Base-by-base conservation (phyloP, 305 asterid species). In the Solanum aculeatissimum region DNA sequence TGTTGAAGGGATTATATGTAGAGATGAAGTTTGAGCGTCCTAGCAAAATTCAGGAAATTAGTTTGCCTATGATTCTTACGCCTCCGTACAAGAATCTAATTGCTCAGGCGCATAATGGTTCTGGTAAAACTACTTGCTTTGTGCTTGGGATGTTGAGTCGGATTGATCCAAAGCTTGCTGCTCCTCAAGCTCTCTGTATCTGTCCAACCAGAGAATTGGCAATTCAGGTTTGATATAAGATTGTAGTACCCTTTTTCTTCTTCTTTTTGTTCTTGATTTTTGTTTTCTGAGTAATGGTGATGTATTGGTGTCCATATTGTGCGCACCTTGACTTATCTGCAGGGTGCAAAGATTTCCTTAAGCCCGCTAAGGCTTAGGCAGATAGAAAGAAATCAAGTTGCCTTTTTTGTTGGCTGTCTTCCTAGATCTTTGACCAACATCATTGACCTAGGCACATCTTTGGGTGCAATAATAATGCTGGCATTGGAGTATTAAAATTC, bases 131-230 rank as follows among this genome's bases (percentile, higher is more conserved):
- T 23, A 96, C 99, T 29, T 96, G 99, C 87, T 96, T 96, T 75
- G 97, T 93, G 75, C 98, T 96, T 70, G 99, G 99, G 13, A 96
- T 96, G 99, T 83, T 96, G 95, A 93, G 98, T 89, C 97, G 99
- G 9, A 88, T 95, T 42, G 95, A 95, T 85, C 95, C 98, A 8
- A 94, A 84, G 27, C 45, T 88, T 54, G 58, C 2, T 83, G 95
- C 91, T 54, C 98, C 98, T 23, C 99, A 96, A 85, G 98, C 99
- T 82, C 98, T 96, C 47, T 96, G 99, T 82, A 95, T 96, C 81
- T 96, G 98, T 86, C 99, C 99, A 84, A 96, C 99, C 2, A 89
- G 99, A 84, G 99, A 96, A 91, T 85, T 95, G 83, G 98, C 98
- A 47, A 96, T 92, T 87, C 99, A 95, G 98, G 99, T 96, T 62